Evolutionary conservation across 2,329 filamentous ascomycete species (phyloP).

Genomic region (Penicillium sp.): DNA sequence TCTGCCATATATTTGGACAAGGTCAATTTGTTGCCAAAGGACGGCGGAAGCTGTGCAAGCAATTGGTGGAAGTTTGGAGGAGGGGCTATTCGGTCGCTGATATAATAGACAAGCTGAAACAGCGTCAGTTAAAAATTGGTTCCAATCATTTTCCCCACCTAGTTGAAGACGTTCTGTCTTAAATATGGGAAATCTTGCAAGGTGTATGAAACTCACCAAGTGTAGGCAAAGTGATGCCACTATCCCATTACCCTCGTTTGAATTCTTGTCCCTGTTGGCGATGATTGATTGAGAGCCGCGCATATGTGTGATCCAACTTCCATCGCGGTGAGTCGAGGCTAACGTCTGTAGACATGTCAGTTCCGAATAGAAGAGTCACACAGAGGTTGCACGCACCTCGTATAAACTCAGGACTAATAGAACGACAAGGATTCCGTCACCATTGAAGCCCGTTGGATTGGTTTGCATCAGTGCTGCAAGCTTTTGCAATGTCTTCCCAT

Average conservation of each 20-base stretch:
- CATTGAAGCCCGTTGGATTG: conserved; percentile 4
- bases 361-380: neutral
- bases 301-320: conserved; percentile 16
- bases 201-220: conserved; percentile 7
- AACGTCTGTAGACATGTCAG: conserved; percentile 9
- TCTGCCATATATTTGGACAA: conserved; percentile 1
- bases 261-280: conserved; percentile 3
- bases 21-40: conserved; percentile 2
- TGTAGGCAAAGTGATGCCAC: conserved; percentile 11
- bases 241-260: conserved; percentile 6
- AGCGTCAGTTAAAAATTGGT: neutral
- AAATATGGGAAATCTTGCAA: neutral
- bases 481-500: conserved; percentile 12
- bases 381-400: conserved; percentile 7
- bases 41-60: conserved; percentile 10
- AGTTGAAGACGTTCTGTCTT: too few relatives aligned
- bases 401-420: conserved; percentile 14
- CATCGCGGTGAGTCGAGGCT: conserved; percentile 11
- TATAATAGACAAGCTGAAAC: neutral
- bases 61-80: conserved; percentile 4
- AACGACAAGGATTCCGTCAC: conserved; percentile 12
- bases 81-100: neutral
- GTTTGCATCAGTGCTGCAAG: conserved; percentile 5
- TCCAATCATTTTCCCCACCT: too few relatives aligned
- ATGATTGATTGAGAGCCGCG: conserved; percentile 15